Evolutionary conservation across 495 filamentous ascomycete genomes (phyloP), one percentile per base, ranked within the genome.

Genomic region (Poronia punctata): DNA sequence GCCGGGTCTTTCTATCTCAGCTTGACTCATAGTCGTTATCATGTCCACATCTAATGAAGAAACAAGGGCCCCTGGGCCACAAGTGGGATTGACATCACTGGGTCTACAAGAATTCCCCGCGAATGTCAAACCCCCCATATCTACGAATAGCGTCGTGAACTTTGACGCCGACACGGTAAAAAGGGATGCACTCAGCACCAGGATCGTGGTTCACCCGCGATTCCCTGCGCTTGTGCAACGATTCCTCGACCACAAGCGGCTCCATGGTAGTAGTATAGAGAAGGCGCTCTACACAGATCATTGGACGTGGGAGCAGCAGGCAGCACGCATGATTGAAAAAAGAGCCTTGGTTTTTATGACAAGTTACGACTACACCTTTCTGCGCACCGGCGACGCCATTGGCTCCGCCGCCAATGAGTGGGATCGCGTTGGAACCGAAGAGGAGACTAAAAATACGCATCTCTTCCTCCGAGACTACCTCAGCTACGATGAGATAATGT

Each of bases 401-500:
- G 5, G 10, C 8, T 30, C 22, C 1, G 39, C 35, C 0, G 15
- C 1, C 2, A 31, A 25, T 4, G 43, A 51, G 31, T 59, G 56
- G 56, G 56, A 59, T 21, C 25, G 31, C 1, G 30, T 57, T 15
- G 49, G 50, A 10, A 45, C 29, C 1, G 47, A 57, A 12, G 29
- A 44, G 5, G 35, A 47, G 35, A 15, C 22, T 15, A 16, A 24
- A 4, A 38, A 48, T 8, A 4, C 2, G 0, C 16, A 40, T 3
- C 23, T 53, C 0, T 37, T 32, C 15, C 40, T 57, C 0, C 2
- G 17, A 7, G 42, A 52, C 0, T 52, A 54, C 20, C 33, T 59
- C n/a, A 56, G 47, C 28, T 59, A 59, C 16, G 56, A 59, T 9
- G 56, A 59, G 20, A 59, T 59, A 9, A 56, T 59, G 53, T 37